phyloP scores from a whole-genome alignment of 2,329 filamentous ascomycete genomes.

The Venturia pyrina region DNA sequence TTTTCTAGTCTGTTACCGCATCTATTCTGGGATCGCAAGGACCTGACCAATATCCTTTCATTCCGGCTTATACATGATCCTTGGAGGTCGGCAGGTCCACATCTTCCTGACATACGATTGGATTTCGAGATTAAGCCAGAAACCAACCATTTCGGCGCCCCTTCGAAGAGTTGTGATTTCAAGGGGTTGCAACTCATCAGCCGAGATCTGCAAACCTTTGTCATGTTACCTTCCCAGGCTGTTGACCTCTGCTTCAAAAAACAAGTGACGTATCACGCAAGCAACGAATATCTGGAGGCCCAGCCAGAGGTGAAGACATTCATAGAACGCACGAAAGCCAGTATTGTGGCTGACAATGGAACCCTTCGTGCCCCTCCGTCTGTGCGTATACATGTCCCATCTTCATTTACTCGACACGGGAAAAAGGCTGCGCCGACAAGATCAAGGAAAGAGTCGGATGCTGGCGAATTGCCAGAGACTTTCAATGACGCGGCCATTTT shows the following conservation, averaged over 20 bases:
- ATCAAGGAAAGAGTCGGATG: not conserved
- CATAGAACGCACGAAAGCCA: slow-evolving; percentile 4
- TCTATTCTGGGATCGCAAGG: not conserved
- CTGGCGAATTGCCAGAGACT: not conserved
- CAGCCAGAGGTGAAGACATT: not conserved
- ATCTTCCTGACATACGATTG: not conserved
- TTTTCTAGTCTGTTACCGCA: not conserved
- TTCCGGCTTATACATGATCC: slow-evolving; percentile 5
- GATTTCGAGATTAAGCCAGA: slow-evolving; percentile 1
- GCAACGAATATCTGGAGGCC: not conserved
- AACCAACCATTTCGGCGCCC: not conserved
- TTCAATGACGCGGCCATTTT: not conserved
- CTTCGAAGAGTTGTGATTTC: not conserved
- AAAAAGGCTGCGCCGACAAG: not conserved
- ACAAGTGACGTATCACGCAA: not conserved
- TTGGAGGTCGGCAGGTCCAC: not conserved
- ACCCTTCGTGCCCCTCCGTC: not conserved
- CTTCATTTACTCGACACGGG: not conserved
- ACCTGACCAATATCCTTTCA: not conserved
- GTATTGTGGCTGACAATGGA: slow-evolving; percentile 3
- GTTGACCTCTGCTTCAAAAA: slow-evolving; percentile 2
- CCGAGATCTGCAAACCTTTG: not conserved
- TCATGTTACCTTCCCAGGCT: not conserved
- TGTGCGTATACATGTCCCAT: not conserved
- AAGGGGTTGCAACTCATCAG: not conserved